These are phyloP conservation scores for Saccharomyces kudriavzevii DNA, from an alignment of 805 yeast genomes.

Conservation along the genomic window DNA sequence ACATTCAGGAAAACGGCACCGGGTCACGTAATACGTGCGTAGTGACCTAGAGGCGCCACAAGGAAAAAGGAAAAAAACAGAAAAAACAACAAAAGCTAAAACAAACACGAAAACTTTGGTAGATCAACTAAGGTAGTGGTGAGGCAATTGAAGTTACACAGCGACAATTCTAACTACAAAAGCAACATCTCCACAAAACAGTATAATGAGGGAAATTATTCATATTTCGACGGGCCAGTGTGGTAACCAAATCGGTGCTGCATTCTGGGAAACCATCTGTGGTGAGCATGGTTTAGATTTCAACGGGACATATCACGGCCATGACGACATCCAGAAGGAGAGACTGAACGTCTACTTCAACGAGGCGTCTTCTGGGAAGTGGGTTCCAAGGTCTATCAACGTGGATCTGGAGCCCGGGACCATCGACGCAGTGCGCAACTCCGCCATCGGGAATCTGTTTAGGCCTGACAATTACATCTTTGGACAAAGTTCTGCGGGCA, in stretches of 20 bases:
- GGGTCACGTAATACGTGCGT: neutral
- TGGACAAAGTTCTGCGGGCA: conserved; percentile 90
- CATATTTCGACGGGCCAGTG: conserved; percentile 97
- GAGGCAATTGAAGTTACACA: neutral
- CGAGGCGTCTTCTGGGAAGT: conserved; percentile 80
- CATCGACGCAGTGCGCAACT: conserved; percentile 73
- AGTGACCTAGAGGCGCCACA: neutral
- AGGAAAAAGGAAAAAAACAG: neutral
- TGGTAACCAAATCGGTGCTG: conserved; percentile 97
- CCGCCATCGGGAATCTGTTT: conserved; percentile 75
- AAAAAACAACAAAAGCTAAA: neutral
- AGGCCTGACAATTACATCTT: conserved; percentile 87
- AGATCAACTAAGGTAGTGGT: neutral
- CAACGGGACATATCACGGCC: conserved; percentile 64
- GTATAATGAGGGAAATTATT: conserved; percentile 43
- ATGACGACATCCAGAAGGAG: conserved; percentile 42
- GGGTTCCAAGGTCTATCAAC: conserved; percentile 87
- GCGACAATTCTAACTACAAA: neutral
- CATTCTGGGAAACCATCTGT: conserved; percentile 88
- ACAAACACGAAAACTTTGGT: neutral
- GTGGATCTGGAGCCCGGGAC: conserved; percentile 95
- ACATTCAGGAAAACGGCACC: neutral
- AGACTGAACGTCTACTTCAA: conserved; percentile 78
- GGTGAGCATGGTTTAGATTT: conserved; percentile 78
- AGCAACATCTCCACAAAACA: neutral